phyloP scores from a whole-genome alignment of 768 basidiomycete genomes.

The Terana coerulea region DNA sequence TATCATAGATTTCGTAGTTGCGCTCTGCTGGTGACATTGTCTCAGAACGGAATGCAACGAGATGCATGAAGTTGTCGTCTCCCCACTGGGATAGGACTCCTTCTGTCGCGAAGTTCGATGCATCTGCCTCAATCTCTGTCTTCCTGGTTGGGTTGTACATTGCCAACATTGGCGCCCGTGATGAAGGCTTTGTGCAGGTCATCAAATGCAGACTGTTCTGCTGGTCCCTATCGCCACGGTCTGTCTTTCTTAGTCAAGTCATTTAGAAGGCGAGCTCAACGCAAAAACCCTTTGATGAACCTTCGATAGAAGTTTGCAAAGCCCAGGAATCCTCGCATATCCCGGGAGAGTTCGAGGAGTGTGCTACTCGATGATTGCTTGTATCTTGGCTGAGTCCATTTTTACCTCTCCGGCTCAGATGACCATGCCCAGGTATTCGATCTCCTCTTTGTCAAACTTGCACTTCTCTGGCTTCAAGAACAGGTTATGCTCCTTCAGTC shows the following conservation, averaged over 20 bases:
- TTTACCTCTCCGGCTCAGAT: constrained; percentile 14
- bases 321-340: constrained; percentile 26
- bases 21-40: no score
- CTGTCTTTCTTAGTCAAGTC: constrained; percentile 14
- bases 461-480: constrained; percentile 36
- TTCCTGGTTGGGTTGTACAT: no score
- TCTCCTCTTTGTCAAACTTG: constrained; percentile 23
- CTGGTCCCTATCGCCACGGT: constrained; percentile 9
- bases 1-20: no score
- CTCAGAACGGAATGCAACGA: no score
- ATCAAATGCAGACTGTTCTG: constrained; percentile 14
- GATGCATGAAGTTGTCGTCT: no score
- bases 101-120: no score
- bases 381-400: constrained; percentile 33
- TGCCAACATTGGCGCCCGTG: no score
- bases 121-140: no score
- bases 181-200: constrained; percentile 19
- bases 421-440: constrained; percentile 31
- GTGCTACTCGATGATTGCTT: constrained; percentile 27
- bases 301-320: constrained; percentile 29
- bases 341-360: constrained; percentile 8
- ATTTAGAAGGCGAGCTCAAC: constrained; percentile 17
- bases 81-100: no score
- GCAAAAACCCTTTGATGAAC: no score
- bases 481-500: constrained; percentile 24